A percentile compares a stretch with the other conserved stretches of the same genome.
Evolutionary conservation across 768 basidiomycete genomes (phyloP).

Genomic region (Boletus bicolor): DNA sequence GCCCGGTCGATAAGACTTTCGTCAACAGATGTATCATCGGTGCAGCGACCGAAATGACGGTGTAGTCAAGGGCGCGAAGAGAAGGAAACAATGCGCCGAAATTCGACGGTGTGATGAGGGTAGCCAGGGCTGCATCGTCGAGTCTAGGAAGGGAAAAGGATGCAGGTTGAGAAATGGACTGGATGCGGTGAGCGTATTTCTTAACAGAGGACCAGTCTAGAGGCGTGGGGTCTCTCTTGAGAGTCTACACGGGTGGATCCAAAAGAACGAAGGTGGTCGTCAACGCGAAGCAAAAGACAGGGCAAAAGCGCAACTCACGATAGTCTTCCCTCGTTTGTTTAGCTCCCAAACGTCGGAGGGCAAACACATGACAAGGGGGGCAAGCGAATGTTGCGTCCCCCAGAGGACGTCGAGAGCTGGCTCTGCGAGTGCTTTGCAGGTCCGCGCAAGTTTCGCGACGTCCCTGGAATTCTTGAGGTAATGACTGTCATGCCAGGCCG

Average conservation of each 20-base stretch:
- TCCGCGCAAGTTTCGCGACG: conserved; percentile 28
- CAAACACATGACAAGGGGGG: conserved; percentile 29
- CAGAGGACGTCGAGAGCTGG: conserved; percentile 32
- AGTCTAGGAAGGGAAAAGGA: conserved; percentile 20
- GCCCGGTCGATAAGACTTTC: conserved; percentile 18
- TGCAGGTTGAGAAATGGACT: conserved; percentile 23
- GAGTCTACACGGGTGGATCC: conserved; percentile 8
- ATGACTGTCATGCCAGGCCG: conserved; percentile 11
- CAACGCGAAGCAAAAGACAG: not conserved
- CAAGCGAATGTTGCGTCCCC: conserved; percentile 28
- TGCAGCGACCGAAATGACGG: conserved; percentile 24
- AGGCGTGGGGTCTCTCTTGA: conserved; percentile 18
- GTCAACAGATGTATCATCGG: conserved; percentile 20
- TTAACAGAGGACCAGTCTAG: conserved; percentile 23
- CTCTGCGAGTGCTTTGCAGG: conserved; percentile 28
- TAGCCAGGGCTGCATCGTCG: conserved; percentile 23
- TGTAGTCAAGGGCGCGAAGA: conserved; percentile 26
- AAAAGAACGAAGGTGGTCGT: not conserved
- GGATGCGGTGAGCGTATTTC: conserved; percentile 26
- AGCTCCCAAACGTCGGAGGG: conserved; percentile 26
- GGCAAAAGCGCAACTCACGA: conserved; percentile 19
- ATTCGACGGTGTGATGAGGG: conserved; percentile 20
- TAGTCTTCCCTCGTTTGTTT: conserved; percentile 12
- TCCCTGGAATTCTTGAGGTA: conserved; percentile 22
- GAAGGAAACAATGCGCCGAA: conserved; percentile 24